Conservation (phyloP, 306 rosid genomes). For the Carpinus fangiana region DNA sequence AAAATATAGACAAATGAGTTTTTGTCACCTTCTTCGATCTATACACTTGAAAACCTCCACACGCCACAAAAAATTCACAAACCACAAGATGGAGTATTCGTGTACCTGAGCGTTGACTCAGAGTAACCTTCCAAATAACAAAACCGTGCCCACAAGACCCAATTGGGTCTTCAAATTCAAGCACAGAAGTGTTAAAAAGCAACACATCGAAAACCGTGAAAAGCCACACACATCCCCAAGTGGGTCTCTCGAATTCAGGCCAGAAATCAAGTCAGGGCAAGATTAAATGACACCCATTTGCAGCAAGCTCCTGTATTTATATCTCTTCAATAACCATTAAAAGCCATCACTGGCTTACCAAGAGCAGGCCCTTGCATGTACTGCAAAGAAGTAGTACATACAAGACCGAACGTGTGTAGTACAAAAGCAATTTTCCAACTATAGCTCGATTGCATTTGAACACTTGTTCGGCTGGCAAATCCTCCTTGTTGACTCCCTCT, state of each 20-base stretch:
- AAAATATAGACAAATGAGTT: not conserved
- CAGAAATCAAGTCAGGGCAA: not conserved
- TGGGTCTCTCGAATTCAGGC: not conserved
- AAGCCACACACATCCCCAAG: constrained; percentile 21
- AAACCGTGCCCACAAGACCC: not conserved
- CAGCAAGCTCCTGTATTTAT: constrained; percentile 5
- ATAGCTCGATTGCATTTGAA: too few species aligned
- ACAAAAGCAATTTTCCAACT: too few species aligned
- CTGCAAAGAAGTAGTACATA: constrained; percentile 4
- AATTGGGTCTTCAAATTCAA: not conserved
- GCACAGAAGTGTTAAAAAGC: not conserved
- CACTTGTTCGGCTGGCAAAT: too few species aligned
- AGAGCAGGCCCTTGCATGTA: constrained; percentile 31
- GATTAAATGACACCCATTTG: constrained; percentile 5
- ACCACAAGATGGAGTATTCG: not conserved
- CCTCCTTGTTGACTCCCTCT: too few species aligned
- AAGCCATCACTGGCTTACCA: not conserved
- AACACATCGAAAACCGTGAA: not conserved
- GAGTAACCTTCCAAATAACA: not conserved
- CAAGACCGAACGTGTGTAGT: too few species aligned
- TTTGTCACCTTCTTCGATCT: not conserved
- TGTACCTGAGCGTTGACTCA: constrained; percentile 14
- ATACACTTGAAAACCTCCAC: constrained; percentile 9
- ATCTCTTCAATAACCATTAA: not conserved
- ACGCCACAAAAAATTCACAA: not conserved